Evolutionary conservation across 495 filamentous ascomycete species (phyloP).

Genomic region (Talaromyces trachyspermus): DNA sequence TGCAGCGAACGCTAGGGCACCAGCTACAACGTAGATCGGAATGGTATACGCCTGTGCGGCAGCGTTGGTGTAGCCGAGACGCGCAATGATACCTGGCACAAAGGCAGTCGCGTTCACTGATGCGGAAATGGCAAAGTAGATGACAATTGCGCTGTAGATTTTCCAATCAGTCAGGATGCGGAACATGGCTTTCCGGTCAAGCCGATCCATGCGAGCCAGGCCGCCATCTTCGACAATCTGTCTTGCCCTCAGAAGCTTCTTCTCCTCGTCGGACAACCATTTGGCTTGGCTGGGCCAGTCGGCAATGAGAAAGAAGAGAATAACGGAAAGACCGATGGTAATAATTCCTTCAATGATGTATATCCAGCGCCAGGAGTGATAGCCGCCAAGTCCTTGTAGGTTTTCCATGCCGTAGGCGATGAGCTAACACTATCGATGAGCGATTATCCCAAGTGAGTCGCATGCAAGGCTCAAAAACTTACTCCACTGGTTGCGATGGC

Average conservation of each 20-base stretch:
- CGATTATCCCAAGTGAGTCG: neutral
- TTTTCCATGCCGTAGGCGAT: constrained; percentile 53
- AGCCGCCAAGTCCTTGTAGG: constrained; percentile 47
- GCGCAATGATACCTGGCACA: constrained; percentile 50
- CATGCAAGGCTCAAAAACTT: constrained; percentile 3
- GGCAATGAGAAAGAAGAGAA: constrained; percentile 45
- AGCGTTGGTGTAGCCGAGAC: constrained; percentile 46
- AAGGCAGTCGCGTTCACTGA: constrained; percentile 45
- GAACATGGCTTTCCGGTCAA: constrained; percentile 37
- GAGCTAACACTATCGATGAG: constrained; percentile 24
- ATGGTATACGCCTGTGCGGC: constrained; percentile 48
- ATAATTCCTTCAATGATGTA: constrained; percentile 59
- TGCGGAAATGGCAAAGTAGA: constrained; percentile 45
- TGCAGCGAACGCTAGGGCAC: constrained; percentile 34
- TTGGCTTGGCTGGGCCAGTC: constrained; percentile 48
- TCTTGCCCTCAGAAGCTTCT: constrained; percentile 27
- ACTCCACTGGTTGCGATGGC: constrained; percentile 55
- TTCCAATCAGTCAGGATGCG: constrained; percentile 48
- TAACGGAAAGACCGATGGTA: constrained; percentile 38
- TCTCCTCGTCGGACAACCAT: constrained; percentile 43
- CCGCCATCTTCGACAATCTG: constrained; percentile 36
- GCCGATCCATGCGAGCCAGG: constrained; percentile 39
- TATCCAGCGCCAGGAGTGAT: constrained; percentile 52
- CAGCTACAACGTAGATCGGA: constrained; percentile 48
- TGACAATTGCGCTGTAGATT: constrained; percentile 40